These are phyloP conservation scores for Blumeriella jaapii DNA, from an alignment of 2,329 filamentous ascomycete genomes.

Conservation along the genomic window DNA sequence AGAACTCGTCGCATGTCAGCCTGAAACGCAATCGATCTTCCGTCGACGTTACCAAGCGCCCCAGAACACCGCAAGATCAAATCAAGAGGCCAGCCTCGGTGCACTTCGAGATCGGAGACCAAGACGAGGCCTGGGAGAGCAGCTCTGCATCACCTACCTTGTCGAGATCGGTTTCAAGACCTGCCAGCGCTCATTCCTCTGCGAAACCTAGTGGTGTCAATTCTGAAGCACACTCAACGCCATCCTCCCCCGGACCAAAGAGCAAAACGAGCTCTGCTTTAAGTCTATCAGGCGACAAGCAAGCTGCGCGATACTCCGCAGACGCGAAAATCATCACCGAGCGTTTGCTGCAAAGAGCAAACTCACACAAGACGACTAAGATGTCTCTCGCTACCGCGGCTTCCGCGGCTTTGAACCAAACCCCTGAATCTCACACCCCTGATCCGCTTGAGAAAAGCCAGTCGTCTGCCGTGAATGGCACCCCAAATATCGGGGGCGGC, in stretches of 20 bases:
- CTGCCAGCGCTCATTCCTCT: slow-evolving; percentile 35
- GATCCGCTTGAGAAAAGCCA: slow-evolving; percentile 24
- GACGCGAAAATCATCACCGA: slow-evolving; percentile 59
- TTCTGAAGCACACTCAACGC: slow-evolving; percentile 23
- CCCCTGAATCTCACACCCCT: slow-evolving; percentile 29
- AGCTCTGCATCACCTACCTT: slow-evolving; percentile 49
- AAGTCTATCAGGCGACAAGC: slow-evolving; percentile 19
- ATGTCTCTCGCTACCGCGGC: slow-evolving; percentile 47
- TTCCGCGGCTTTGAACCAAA: slow-evolving; percentile 26
- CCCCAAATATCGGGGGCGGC: slow-evolving; percentile 21
- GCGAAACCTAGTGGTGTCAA: slow-evolving; percentile 30
- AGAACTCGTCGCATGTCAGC: slow-evolving; percentile 42
- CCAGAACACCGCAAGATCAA: slow-evolving; percentile 38
- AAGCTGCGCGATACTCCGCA: slow-evolving; percentile 32
- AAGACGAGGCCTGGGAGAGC: slow-evolving; percentile 52
- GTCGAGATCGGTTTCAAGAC: slow-evolving; percentile 32
- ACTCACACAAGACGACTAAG: slow-evolving; percentile 46
- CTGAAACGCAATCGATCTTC: slow-evolving; percentile 51
- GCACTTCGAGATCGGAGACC: slow-evolving; percentile 51
- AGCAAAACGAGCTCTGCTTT: not conserved
- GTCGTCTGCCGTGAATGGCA: slow-evolving; percentile 11
- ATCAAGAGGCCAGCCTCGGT: slow-evolving; percentile 45
- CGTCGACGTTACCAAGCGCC: slow-evolving; percentile 40
- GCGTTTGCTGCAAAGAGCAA: slow-evolving; percentile 51
- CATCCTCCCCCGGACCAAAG: slow-evolving; percentile 11